A percentile compares a stretch with the other conserved stretches of the same genome.
phyloP scores from a whole-genome alignment of 1,139 yeast species.

The Hemisphaericaspora lyxosophila region DNA sequence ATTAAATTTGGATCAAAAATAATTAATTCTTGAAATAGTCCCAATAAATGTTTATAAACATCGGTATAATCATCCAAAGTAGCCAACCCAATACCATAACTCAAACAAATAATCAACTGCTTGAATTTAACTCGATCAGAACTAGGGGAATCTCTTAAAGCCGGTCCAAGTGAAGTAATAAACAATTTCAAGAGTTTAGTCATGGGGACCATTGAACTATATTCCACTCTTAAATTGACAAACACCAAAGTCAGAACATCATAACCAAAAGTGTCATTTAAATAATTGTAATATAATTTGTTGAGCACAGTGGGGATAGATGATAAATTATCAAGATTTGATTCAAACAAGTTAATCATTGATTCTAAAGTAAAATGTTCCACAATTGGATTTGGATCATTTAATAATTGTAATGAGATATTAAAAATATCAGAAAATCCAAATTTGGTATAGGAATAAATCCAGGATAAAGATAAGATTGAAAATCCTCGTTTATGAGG shows the following conservation, averaged over 20 bases:
- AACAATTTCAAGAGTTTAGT: conserved; percentile 30
- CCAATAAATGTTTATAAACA: conserved; percentile 27
- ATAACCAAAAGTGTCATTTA: conserved; percentile 49
- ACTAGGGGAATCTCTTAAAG: conserved; percentile 25
- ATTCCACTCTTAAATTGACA: conserved; percentile 31
- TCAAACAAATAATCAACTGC: conserved; percentile 30
- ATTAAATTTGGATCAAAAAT: conserved; percentile 42
- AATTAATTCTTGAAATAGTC: conserved; percentile 39
- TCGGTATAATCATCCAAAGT: conserved; percentile 29
- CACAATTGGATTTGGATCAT: conserved; percentile 84
- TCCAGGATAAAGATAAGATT: conserved; percentile 58
- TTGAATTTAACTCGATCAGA: conserved; percentile 25
- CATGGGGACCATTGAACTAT: conserved; percentile 24
- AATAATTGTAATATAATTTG: conserved; percentile 48
- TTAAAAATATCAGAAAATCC: conserved; percentile 49
- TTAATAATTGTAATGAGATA: conserved; percentile 58
- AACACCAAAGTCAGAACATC: conserved; percentile 24
- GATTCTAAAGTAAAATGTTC: conserved; percentile 72
- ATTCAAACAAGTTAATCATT: conserved; percentile 53
- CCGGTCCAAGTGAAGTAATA: conserved; percentile 43
- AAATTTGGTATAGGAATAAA: conserved; percentile 43
- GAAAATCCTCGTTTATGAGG: conserved; percentile 70
- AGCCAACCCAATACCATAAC: conserved; percentile 34
- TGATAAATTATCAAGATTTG: conserved; percentile 51
- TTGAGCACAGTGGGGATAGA: conserved; percentile 49